Evolutionary conservation across 208 protist genomes (phyloP).

Genomic region (Crithidia bombi): DNA sequence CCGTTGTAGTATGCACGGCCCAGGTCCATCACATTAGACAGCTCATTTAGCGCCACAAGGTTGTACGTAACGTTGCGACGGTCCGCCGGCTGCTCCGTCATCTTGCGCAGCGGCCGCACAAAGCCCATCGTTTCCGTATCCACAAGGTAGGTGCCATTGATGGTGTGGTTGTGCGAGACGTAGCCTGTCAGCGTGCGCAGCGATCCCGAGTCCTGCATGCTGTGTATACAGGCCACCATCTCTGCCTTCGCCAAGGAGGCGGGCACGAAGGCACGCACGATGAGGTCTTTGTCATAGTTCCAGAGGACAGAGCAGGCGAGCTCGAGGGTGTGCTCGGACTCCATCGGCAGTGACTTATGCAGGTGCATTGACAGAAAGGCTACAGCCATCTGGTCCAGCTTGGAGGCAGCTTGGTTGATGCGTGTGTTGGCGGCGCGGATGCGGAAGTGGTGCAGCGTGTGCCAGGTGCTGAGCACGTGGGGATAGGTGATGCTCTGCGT

Average conservation of each 20-base stretch:
- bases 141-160: conserved; percentile 9
- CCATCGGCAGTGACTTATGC: conserved; percentile 5
- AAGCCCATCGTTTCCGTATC: neutral
- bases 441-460: neutral
- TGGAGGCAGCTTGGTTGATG: neutral
- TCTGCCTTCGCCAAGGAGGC: neutral
- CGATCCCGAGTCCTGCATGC: neutral
- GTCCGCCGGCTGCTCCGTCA: neutral
- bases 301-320: neutral
- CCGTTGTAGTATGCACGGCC: conserved; percentile 1
- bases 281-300: neutral
- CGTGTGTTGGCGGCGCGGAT: too few relatives aligned
- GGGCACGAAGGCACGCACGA: neutral
- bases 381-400: neutral
- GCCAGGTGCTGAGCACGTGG: neutral
- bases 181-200: neutral
- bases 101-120: neutral
- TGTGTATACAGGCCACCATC: conserved; percentile 7
- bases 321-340: conserved; percentile 6
- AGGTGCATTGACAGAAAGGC: neutral
- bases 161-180: conserved; percentile 14
- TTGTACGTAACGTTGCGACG: neutral
- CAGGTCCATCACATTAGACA: neutral
- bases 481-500: neutral
- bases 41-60: neutral